Evolutionary conservation across 352 stramenopile species (phyloP), one percentile per base, ranked within the genome.

Genomic region (Phytophthora uliginosa): DNA sequence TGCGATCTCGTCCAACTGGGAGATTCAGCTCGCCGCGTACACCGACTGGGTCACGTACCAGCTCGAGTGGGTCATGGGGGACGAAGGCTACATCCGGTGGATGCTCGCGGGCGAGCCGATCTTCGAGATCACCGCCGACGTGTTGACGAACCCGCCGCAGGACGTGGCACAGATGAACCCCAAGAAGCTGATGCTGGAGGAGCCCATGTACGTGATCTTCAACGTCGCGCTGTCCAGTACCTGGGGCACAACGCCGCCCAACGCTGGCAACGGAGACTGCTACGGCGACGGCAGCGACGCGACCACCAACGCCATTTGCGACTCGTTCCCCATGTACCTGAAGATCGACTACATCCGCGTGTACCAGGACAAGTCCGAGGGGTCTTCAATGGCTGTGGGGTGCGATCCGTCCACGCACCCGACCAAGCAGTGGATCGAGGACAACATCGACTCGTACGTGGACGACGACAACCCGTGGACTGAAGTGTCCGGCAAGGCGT

Each of bases 121-220:
- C 7, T 98, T 94, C 68, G 92, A 96, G 51, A 89, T 99, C 28
- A 71, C 86, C 3, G 83, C 90, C 0, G 57, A 79, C 5, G 82
- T 79, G 12, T 74, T 98, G n/a, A 48, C 59, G 13, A 80, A 79
- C 47, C 71, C 74, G 6, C 81, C 83, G 7, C 85, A 92, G 42
- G 79, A 92, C 50, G 33, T 31, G 0, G 56, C 48, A 0, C 77
- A 86, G 51, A 82, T 56, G 66, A 96, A 78, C 89, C 92, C 84
- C 71, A 89, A 76, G 78, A 97, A 83, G 80, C 88, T 91, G 61
- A 98, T 99, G 81, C 82, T 97, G 24, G 86, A 94, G 38, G 96
- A 99, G 73, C 96, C 96, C 2, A 96, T 97, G 84, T 98, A 98
- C 76, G 73, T 98, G 54, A 87, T 99, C 38, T 85, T 99, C 63